Evolutionary conservation across 2,329 filamentous ascomycete genomes (phyloP).

Genomic region (Sarocladium kiliense): DNA sequence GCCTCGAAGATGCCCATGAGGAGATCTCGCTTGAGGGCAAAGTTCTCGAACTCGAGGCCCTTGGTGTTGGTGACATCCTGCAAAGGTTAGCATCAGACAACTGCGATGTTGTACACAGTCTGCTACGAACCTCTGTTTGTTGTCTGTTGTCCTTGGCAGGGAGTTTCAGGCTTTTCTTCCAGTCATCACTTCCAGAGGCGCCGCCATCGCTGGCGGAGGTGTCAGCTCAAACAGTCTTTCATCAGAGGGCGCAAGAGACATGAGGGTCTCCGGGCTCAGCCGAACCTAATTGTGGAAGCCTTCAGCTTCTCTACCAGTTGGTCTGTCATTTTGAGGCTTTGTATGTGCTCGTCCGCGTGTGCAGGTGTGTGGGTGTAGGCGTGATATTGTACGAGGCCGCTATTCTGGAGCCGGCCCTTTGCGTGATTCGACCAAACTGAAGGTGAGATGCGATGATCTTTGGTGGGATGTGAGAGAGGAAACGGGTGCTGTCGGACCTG

Average conservation of each 20-base stretch:
- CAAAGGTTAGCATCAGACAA: background rate
- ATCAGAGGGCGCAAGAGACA: constrained; percentile 15
- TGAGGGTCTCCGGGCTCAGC: constrained; percentile 6
- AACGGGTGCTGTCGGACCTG: background rate
- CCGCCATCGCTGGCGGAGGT: constrained; percentile 39
- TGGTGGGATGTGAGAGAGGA: background rate
- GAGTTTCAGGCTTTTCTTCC: constrained; percentile 68
- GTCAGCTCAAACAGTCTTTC: constrained; percentile 26
- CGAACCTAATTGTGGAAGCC: constrained; percentile 36
- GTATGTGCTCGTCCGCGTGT: constrained; percentile 12
- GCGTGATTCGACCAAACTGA: constrained; percentile 6
- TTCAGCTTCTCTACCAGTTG: constrained; percentile 40
- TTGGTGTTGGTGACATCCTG: constrained; percentile 98
- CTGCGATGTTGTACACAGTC: background rate
- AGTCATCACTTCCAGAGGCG: constrained; percentile 44
- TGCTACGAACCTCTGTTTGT: constrained; percentile 64
- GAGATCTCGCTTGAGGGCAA: constrained; percentile 88
- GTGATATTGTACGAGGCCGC: constrained; percentile 1
- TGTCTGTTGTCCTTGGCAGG: constrained; percentile 71
- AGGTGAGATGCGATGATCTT: background rate
- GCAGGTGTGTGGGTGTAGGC: background rate
- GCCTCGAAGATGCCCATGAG: constrained; percentile 99
- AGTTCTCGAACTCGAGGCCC: constrained; percentile 95
- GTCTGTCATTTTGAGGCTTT: constrained; percentile 34
- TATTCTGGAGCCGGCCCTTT: constrained; percentile 4